These are phyloP conservation scores for Sclerotinia borealis DNA, from an alignment of 2,329 filamentous ascomycete species.

Conservation along the genomic window DNA sequence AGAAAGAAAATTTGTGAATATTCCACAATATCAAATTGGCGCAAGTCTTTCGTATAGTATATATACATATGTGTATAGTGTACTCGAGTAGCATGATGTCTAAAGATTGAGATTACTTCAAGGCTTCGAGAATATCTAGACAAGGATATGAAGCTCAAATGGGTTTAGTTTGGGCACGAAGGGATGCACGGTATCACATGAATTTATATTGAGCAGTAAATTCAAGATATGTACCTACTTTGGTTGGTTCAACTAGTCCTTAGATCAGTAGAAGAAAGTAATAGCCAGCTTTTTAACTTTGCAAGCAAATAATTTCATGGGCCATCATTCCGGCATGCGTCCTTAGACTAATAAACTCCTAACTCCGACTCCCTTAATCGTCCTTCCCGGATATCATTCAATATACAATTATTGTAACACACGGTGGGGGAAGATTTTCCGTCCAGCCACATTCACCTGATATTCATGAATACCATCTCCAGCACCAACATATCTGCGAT, in stretches of 20 bases:
- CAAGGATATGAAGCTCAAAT: background rate
- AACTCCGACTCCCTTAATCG: background rate
- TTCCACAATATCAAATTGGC: background rate
- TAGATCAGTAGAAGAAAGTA: background rate
- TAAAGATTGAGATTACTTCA: background rate
- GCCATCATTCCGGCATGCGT: background rate
- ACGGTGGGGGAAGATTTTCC: constrained; percentile 54
- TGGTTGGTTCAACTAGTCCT: background rate
- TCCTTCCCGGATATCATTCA: background rate
- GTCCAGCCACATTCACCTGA: constrained; percentile 54
- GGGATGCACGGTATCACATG: background rate
- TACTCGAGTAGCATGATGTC: too few relatives aligned
- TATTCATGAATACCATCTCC: constrained; percentile 75
- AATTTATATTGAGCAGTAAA: background rate
- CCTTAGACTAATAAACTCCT: background rate
- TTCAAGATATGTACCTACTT: background rate
- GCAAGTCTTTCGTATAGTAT: background rate
- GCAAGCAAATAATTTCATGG: background rate
- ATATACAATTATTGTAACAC: constrained; percentile 40
- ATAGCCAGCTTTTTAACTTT: background rate
- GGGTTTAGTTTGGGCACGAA: background rate
- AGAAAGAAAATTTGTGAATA: too few relatives aligned
- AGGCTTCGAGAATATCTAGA: background rate
- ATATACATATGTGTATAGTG: too few relatives aligned
- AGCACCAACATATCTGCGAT: constrained; percentile 51